Percentiles rank a stretch among this genome's conserved stretches.
Conservation (phyloP, 1,139 yeast species). For the Yamadazyma atmosphaerica region DNA sequence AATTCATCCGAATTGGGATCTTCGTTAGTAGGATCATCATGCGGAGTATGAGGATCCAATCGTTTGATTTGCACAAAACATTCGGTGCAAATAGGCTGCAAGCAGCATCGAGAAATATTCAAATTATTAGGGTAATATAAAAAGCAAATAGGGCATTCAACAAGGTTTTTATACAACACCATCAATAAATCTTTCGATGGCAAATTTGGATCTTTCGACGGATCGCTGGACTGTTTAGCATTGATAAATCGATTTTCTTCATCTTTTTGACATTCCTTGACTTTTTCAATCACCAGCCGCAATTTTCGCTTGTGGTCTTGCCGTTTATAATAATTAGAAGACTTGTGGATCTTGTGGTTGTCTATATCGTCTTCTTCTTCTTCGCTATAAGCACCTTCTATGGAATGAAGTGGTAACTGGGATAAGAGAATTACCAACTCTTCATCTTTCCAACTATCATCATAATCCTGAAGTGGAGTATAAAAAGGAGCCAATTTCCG, state of each 20-base stretch:
- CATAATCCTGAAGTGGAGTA: constrained; percentile 83
- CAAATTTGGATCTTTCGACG: constrained; percentile 11
- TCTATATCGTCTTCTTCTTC: constrained; percentile 58
- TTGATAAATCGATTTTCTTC: constrained; percentile 52
- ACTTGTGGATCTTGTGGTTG: constrained; percentile 58
- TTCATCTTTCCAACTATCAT: constrained; percentile 70
- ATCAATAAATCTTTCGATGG: constrained; percentile 34
- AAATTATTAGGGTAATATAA: constrained; percentile 77
- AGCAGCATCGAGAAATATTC: constrained; percentile 86
- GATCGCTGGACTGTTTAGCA: constrained; percentile 26
- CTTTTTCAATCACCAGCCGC: constrained; percentile 47
- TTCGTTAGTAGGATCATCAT: constrained; percentile 50
- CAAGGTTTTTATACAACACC: constrained; percentile 58
- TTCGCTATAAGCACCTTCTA: constrained; percentile 54
- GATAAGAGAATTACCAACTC: constrained; percentile 61
- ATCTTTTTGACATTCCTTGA: constrained; percentile 51
- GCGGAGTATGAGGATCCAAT: constrained; percentile 93
- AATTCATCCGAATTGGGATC: constrained; percentile 26
- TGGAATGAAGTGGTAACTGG: constrained; percentile 58
- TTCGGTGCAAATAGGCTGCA: constrained; percentile 92
- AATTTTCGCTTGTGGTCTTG: constrained; percentile 56
- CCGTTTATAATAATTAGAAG: constrained; percentile 48
- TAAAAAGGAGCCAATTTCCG: constrained; percentile 86
- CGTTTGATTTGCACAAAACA: constrained; percentile 96
- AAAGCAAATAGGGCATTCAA: constrained; percentile 95